Evolutionary conservation across 2,329 filamentous ascomycete genomes (phyloP).

Genomic region (Clarireedia homoeocarpa): DNA sequence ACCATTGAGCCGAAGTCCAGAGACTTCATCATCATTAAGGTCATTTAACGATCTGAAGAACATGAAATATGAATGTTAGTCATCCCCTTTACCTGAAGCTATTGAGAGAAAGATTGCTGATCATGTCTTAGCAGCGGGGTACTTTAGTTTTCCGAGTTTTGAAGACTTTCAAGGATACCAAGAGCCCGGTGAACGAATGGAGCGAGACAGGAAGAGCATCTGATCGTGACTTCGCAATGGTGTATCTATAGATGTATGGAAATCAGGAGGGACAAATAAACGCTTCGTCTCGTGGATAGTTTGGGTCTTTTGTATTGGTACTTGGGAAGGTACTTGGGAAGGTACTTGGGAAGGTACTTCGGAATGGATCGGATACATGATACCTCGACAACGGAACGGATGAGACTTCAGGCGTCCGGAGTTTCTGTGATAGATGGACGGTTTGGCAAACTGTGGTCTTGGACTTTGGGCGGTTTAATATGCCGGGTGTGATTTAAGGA

Average conservation of each 20-base stretch:
- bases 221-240: background rate
- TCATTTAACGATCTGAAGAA: constrained; percentile 11
- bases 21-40: constrained; percentile 18
- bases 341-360: no score
- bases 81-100: background rate
- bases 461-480: background rate
- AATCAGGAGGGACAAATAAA: background rate
- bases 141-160: constrained; percentile 69
- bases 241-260: background rate
- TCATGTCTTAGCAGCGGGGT: constrained; percentile 38
- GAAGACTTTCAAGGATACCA: constrained; percentile 54
- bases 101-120: constrained; percentile 6
- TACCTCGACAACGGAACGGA: constrained; percentile 1
- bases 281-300: constrained; percentile 1
- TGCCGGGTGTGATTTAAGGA: background rate
- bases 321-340: background rate
- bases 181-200: constrained; percentile 29
- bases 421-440: background rate
- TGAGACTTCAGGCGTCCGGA: constrained; percentile 1
- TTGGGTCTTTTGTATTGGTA: constrained; percentile 1
- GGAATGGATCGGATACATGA: constrained; percentile 2
- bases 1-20: constrained; percentile 9
- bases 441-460: background rate
- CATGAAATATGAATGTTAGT: constrained; percentile 9
- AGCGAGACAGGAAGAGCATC: constrained; percentile 8